These are phyloP conservation scores for Castanopsis chinensis DNA, from an alignment of 306 rosid genomes.

Conservation along the genomic window DNA sequence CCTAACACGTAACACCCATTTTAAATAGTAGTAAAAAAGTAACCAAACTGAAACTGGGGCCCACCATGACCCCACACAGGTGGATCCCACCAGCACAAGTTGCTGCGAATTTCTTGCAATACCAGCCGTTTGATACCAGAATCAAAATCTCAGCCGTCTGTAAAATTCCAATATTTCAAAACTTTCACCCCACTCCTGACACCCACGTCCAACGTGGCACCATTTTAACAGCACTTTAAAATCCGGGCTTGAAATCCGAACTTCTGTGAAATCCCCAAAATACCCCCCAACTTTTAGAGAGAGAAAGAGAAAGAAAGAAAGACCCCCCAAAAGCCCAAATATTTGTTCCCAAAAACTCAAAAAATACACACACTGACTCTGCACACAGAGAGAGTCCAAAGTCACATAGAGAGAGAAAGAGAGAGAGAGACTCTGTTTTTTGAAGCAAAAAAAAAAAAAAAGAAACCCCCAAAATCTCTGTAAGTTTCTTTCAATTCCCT, in stretches of 20 bases:
- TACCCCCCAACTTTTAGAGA: slow-evolving; percentile 1
- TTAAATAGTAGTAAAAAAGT: too few relatives aligned
- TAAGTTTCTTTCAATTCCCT: slow-evolving; percentile 27
- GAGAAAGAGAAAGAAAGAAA: too few relatives aligned
- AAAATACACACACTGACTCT: not conserved
- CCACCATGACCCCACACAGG: too few relatives aligned
- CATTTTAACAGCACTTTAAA: slow-evolving; percentile 55
- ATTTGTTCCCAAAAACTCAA: slow-evolving; percentile 14
- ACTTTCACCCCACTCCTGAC: slow-evolving; percentile 25
- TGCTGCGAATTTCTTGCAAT: not conserved
- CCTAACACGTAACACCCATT: too few relatives aligned
- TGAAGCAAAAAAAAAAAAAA: not conserved
- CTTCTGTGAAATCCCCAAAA: slow-evolving; percentile 20
- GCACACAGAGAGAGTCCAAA: slow-evolving; percentile 13
- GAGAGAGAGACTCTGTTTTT: slow-evolving; percentile 40
- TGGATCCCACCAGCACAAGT: too few relatives aligned
- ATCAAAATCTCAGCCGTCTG: slow-evolving; percentile 34
- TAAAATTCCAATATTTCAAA: not conserved
- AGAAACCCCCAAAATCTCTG: slow-evolving; percentile 36
- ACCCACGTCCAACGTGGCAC: slow-evolving; percentile 49
- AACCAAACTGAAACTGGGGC: too few relatives aligned
- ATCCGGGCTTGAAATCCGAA: slow-evolving; percentile 87
- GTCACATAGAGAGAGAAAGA: not conserved
- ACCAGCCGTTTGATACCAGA: slow-evolving; percentile 25
- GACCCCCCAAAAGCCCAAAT: not conserved